A percentile compares a stretch with the other conserved stretches of the same genome.
Evolutionary conservation across 495 filamentous ascomycete genomes (phyloP).

Genomic region (Hypoxylon cercidicola): DNA sequence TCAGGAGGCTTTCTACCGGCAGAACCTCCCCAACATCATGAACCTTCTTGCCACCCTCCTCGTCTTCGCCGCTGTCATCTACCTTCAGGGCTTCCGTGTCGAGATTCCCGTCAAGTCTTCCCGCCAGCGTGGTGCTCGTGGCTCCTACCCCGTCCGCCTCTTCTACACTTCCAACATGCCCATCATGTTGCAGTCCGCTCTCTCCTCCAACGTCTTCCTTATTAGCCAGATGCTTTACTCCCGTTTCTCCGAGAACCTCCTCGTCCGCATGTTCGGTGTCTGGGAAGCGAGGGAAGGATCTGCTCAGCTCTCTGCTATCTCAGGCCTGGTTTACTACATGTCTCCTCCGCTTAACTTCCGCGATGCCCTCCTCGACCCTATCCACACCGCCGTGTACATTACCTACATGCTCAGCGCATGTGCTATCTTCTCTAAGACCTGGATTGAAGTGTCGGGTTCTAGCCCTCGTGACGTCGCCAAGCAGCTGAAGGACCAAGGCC

Average conservation of each 20-base stretch:
- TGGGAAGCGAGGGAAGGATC: constrained; percentile 98
- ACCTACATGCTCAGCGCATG: constrained; percentile 97
- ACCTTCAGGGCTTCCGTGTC: constrained; percentile 99
- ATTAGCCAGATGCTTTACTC: constrained; percentile 99
- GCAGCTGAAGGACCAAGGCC: constrained; percentile 99
- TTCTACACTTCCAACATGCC: constrained; percentile 97
- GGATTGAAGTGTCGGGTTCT: constrained; percentile 99
- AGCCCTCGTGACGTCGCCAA: constrained; percentile 98
- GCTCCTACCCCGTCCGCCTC: constrained; percentile 79
- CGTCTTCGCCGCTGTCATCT: constrained; percentile 98
- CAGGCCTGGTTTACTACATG: constrained; percentile 99
- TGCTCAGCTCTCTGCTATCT: constrained; percentile 90
- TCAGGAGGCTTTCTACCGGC: constrained; percentile 97
- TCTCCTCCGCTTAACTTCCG: constrained; percentile 97
- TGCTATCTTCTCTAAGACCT: constrained; percentile 99
- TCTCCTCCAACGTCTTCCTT: constrained; percentile 98
- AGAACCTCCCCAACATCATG: constrained; percentile 99
- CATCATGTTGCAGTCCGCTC: constrained; percentile 98
- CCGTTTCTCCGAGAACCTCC: constrained; percentile 96
- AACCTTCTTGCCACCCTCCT: constrained; percentile 92
- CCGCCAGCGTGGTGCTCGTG: constrained; percentile 97
- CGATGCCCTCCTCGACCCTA: constrained; percentile 93
- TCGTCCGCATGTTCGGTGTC: constrained; percentile 94
- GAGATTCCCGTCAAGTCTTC: constrained; percentile 99
- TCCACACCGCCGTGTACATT: constrained; percentile 96